Conservation (phyloP, 2,329 filamentous ascomycete genomes). For the Magnaporthales sp. region DNA sequence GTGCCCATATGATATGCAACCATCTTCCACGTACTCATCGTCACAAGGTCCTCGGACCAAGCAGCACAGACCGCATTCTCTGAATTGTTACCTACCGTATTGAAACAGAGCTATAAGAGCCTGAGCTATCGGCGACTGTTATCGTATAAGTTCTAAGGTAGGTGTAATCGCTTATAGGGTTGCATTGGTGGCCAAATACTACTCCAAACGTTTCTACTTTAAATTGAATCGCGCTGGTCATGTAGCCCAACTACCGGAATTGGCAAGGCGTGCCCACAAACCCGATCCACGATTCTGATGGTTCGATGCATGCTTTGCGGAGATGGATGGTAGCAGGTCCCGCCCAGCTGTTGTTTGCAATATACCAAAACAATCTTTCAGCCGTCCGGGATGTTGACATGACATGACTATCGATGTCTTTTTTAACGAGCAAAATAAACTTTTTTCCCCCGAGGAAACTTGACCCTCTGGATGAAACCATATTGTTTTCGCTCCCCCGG, state of each 20-base stretch:
- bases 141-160: too few species aligned
- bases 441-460: not conserved
- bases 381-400: not conserved
- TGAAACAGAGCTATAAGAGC: too few species aligned
- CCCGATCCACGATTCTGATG: too few species aligned
- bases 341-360: too few species aligned
- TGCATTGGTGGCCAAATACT: too few species aligned
- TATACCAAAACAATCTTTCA: not conserved
- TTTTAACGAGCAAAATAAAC: not conserved
- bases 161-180: too few species aligned
- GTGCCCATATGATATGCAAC: not conserved
- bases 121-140: too few species aligned
- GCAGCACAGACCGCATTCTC: not conserved
- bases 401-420: not conserved
- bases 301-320: not conserved
- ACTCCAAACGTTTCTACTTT: too few species aligned
- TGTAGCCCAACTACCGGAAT: not conserved
- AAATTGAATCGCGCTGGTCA: too few species aligned
- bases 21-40: not conserved
- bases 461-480: not conserved
- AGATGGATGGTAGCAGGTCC: too few species aligned
- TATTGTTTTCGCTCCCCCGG: not conserved
- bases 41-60: not conserved
- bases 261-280: not conserved
- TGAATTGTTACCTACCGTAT: too few species aligned